Evolutionary conservation across 1,284 basidiomycete species (phyloP).

Genomic region (Sporisorium sorghi): DNA sequence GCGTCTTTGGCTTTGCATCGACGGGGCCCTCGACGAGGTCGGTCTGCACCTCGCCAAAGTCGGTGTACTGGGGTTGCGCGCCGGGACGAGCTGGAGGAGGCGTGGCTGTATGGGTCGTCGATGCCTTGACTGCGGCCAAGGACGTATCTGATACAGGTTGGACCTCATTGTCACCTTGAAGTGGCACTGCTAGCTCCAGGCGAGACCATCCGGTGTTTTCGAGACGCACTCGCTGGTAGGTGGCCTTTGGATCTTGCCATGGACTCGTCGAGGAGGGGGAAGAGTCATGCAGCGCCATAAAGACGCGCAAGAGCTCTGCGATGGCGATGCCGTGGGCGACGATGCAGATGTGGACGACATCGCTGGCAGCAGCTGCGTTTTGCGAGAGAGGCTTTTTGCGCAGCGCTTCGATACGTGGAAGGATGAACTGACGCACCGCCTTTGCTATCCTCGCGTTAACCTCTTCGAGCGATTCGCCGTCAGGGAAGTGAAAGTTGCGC

Average conservation of each 20-base stretch:
- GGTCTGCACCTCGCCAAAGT: constrained; percentile 38
- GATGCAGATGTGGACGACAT: constrained; percentile 75
- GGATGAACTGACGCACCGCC: constrained; percentile 75
- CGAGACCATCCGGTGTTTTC: constrained; percentile 73
- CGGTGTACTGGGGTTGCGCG: constrained; percentile 18
- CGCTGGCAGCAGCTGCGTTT: constrained; percentile 7
- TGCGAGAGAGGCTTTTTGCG: constrained; percentile 30
- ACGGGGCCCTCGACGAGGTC: constrained; percentile 26
- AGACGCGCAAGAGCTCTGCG: constrained; percentile 71
- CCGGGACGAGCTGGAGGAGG: neutral
- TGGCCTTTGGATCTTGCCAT: constrained; percentile 64
- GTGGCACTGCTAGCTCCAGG: constrained; percentile 68
- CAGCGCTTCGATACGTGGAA: constrained; percentile 73
- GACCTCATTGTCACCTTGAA: constrained; percentile 12
- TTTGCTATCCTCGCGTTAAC: constrained; percentile 75
- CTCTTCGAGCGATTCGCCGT: constrained; percentile 80
- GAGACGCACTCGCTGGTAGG: constrained; percentile 71
- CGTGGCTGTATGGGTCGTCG: neutral
- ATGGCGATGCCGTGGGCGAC: constrained; percentile 86
- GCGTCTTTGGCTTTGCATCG: constrained; percentile 11
- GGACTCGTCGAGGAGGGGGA: constrained; percentile 42
- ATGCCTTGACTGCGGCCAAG: neutral
- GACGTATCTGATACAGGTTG: neutral
- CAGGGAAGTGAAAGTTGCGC: constrained; percentile 76
- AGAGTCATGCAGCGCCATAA: constrained; percentile 55